Evolutionary conservation across 2,329 filamentous ascomycete genomes (phyloP).

Genomic region (Juglanconis sp.): DNA sequence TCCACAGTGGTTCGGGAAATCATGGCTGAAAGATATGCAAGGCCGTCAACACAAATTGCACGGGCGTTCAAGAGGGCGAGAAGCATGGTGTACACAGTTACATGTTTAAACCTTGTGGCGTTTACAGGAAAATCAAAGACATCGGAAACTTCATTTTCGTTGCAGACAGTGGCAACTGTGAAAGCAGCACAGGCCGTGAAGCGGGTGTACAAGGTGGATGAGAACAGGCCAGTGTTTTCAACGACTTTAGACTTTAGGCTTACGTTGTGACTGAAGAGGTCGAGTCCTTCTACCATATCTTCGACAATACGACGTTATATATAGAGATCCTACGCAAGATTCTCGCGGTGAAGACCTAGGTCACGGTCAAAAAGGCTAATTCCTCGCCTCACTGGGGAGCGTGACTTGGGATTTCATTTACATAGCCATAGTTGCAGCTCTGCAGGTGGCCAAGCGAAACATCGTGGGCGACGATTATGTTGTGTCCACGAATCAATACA

Average conservation of each 20-base stretch:
- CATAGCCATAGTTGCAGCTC: constrained; percentile 37
- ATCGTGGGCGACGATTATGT: constrained; percentile 37
- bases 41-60: constrained; percentile 39
- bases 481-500: constrained; percentile 30
- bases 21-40: constrained; percentile 15
- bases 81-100: constrained; percentile 43
- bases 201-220: constrained; percentile 40
- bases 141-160: constrained; percentile 50
- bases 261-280: constrained; percentile 25
- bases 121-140: constrained; percentile 46
- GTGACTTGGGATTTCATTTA: constrained; percentile 52
- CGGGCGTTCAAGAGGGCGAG: constrained; percentile 41
- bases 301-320: constrained; percentile 45
- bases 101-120: constrained; percentile 52
- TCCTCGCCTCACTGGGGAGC: constrained; percentile 45
- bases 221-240: constrained; percentile 29
- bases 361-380: constrained; percentile 45
- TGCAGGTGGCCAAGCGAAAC: constrained; percentile 37
- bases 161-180: constrained; percentile 48
- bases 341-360: constrained; percentile 33
- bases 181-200: constrained; percentile 38
- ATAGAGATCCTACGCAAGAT: constrained; percentile 43
- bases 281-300: constrained; percentile 53
- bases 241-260: constrained; percentile 6
- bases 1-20: no score